Percentiles rank a stretch among this genome's conserved stretches.
phyloP scores from a whole-genome alignment of 306 rosid species.

The Mimosa pudica region DNA sequence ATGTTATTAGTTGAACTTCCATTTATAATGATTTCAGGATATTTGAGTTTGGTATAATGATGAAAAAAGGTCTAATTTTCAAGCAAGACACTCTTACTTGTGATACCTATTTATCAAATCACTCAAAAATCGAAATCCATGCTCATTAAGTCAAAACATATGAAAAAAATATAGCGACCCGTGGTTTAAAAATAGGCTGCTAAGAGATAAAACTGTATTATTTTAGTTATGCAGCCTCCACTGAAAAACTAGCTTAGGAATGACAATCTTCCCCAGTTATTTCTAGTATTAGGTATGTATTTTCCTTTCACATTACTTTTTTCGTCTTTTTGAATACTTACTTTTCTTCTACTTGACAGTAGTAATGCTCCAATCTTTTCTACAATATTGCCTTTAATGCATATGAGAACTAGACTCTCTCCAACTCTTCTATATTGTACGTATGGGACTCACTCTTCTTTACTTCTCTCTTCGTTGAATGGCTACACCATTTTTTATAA shows the following conservation, averaged over 20 bases:
- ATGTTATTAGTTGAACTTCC: no score
- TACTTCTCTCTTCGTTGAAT: background rate
- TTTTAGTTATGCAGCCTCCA: background rate
- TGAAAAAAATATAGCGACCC: background rate
- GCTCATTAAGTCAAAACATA: background rate
- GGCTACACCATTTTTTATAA: no score
- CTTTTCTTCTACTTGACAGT: background rate
- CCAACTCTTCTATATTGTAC: background rate
- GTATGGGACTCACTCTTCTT: background rate
- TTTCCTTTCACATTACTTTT: background rate
- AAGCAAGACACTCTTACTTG: background rate
- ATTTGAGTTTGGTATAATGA: background rate
- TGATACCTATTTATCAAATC: background rate
- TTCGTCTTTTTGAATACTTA: background rate
- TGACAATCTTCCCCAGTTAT: background rate
- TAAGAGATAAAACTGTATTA: background rate
- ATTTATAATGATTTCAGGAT: background rate
- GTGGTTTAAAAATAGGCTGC: background rate
- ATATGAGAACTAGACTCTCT: background rate
- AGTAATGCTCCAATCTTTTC: background rate
- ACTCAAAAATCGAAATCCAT: background rate
- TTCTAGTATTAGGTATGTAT: background rate
- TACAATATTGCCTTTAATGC: constrained; percentile 1
- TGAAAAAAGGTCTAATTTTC: background rate
- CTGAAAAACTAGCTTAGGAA: constrained; percentile 9